These are phyloP conservation scores for Torulaspora gathmanii DNA, from an alignment of 805 yeast species.

Conservation along the genomic window DNA sequence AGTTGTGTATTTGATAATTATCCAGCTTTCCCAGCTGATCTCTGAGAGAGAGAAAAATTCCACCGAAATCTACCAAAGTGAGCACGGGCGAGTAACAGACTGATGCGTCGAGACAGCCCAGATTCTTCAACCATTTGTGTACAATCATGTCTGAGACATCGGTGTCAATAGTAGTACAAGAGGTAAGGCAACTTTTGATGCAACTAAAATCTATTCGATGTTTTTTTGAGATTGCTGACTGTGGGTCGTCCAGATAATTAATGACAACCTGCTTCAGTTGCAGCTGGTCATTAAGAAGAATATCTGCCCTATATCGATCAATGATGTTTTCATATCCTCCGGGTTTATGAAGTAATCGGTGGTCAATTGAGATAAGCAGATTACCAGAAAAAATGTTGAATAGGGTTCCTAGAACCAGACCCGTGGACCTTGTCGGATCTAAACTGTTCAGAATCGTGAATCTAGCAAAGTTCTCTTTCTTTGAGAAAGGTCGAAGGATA, in stretches of 20 bases:
- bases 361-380: conserved; percentile 73
- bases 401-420: conserved; percentile 74
- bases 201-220: conserved; percentile 71
- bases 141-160: conserved; percentile 86
- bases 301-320: conserved; percentile 63
- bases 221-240: conserved; percentile 72
- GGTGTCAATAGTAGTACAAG: conserved; percentile 84
- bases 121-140: conserved; percentile 83
- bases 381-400: conserved; percentile 85
- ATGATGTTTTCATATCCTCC: conserved; percentile 83
- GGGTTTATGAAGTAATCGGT: conserved; percentile 64
- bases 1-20: conserved; percentile 32
- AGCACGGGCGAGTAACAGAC: conserved; percentile 83
- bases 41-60: conserved; percentile 84
- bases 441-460: conserved; percentile 59
- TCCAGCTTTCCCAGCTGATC: conserved; percentile 62
- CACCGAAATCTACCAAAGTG: conserved; percentile 90
- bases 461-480: conserved; percentile 32
- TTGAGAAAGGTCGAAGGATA: conserved; percentile 39
- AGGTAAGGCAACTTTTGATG: conserved; percentile 84
- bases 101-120: conserved; percentile 75
- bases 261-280: conserved; percentile 86
- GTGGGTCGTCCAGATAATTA: conserved; percentile 88
- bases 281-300: conserved; percentile 78
- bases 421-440: conserved; percentile 76